Percentiles rank a stretch among this genome's conserved stretches.
Evolutionary conservation across 192 early-diverging fungal species (phyloP).

Genomic region (Cladochytrium replicatum): DNA sequence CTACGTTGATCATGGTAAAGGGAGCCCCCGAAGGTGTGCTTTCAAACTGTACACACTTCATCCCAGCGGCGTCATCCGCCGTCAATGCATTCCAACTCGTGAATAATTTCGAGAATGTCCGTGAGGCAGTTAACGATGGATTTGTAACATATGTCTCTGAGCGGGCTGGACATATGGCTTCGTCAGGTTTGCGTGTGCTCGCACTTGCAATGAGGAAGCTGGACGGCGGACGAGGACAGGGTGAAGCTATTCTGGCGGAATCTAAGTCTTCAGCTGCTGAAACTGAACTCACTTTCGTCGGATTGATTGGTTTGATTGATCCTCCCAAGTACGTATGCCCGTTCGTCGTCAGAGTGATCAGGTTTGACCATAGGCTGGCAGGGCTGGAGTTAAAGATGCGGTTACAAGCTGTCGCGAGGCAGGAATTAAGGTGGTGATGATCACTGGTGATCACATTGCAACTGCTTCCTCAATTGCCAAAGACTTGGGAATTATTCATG

Average conservation of each 20-base stretch:
- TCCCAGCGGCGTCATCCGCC: conserved; percentile 25
- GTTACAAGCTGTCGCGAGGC: conserved; percentile 78
- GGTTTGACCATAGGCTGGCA: conserved; percentile 18
- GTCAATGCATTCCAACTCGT: conserved; percentile 23
- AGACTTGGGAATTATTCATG: conserved; percentile 77
- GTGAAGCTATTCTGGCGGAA: conserved; percentile 42
- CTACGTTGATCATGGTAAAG: conserved; percentile 63
- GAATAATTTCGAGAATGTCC: conserved; percentile 6
- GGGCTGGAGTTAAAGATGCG: conserved; percentile 68
- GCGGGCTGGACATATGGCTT: conserved; percentile 64
- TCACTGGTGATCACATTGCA: conserved; percentile 91
- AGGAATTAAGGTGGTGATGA: conserved; percentile 94
- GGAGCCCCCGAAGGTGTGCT: conserved; percentile 91
- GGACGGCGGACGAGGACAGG: conserved; percentile 36
- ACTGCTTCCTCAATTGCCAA: conserved; percentile 90
- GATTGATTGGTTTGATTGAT: conserved; percentile 88
- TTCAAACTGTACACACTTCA: conserved; percentile 51
- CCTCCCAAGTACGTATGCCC: conserved; percentile 52
- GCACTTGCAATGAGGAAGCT: conserved; percentile 70
- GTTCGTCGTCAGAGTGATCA: not conserved
- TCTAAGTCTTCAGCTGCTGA: conserved; percentile 56
- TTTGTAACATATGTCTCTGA: conserved; percentile 57
- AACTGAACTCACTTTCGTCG: conserved; percentile 71
- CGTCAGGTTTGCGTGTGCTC: conserved; percentile 76
- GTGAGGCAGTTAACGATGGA: conserved; percentile 37